phyloP scores from a whole-genome alignment of 2,329 filamentous ascomycete genomes.

The Albifimbria verrucaria region DNA sequence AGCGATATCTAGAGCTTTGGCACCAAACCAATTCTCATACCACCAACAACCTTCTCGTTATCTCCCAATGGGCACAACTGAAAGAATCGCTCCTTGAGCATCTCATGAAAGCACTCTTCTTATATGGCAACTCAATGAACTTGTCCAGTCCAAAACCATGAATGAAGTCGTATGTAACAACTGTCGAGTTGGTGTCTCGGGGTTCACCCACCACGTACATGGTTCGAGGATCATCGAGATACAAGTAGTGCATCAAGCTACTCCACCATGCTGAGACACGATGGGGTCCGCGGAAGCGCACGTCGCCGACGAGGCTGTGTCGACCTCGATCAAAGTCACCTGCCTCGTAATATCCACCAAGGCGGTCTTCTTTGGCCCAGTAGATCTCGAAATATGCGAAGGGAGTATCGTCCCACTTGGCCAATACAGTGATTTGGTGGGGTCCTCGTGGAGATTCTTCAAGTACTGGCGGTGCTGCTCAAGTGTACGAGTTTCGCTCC shows the following conservation, averaged over 20 bases:
- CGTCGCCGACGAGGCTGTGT: conserved; percentile 55
- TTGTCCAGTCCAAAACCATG: conserved; percentile 71
- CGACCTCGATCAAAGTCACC: conserved; percentile 56
- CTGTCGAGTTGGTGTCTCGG: conserved; percentile 63
- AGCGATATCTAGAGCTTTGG: conserved; percentile 43
- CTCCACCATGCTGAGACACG: conserved; percentile 60
- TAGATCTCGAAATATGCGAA: conserved; percentile 76
- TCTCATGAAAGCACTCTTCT: conserved; percentile 64
- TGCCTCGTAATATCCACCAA: conserved; percentile 54
- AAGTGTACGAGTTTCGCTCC: conserved; percentile 72
- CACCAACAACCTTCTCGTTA: conserved; percentile 53
- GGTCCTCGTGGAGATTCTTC: conserved; percentile 61
- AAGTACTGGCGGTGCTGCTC: conserved; percentile 71
- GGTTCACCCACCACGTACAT: conserved; percentile 64
- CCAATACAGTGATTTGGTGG: conserved; percentile 67
- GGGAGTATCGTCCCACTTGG: conserved; percentile 62
- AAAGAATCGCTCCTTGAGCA: conserved; percentile 68
- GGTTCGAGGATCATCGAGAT: conserved; percentile 58
- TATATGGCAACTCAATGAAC: conserved; percentile 69
- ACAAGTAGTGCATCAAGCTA: conserved; percentile 59
- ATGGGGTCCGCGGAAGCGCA: conserved; percentile 56
- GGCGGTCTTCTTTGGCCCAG: conserved; percentile 47
- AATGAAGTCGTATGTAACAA: conserved; percentile 70
- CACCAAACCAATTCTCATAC: conserved; percentile 49
- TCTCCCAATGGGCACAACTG: conserved; percentile 57